These are phyloP conservation scores for Mortierella sp. DNA, from an alignment of 371 early-diverging fungal species.

Conservation along the genomic window DNA sequence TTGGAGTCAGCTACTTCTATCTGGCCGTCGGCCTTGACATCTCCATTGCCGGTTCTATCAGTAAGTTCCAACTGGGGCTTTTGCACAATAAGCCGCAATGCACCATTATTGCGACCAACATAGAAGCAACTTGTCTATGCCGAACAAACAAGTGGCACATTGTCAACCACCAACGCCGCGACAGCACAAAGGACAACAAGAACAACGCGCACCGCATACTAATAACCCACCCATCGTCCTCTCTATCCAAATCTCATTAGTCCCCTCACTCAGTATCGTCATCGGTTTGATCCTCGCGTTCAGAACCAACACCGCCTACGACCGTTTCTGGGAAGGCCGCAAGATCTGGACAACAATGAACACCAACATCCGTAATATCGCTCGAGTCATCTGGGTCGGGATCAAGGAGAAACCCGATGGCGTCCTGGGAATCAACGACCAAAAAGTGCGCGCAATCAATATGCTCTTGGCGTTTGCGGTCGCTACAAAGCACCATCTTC, in stretches of 20 bases:
- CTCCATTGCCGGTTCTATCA: conserved; percentile 39
- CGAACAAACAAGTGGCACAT: not conserved
- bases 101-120: not conserved
- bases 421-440: conserved; percentile 62
- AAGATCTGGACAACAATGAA: conserved; percentile 73
- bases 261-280: conserved; percentile 72
- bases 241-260: conserved; percentile 19
- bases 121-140: not conserved
- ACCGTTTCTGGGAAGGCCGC: conserved; percentile 83
- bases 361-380: conserved; percentile 70
- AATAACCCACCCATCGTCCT: not conserved
- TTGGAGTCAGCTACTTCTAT: conserved; percentile 48
- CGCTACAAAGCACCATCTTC: conserved; percentile 79
- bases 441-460: conserved; percentile 81
- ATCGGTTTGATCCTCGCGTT: conserved; percentile 81
- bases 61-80: conserved; percentile 9
- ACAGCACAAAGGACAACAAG: no score
- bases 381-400: conserved; percentile 76
- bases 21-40: conserved; percentile 32
- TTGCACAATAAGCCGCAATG: not conserved
- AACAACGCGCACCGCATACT: not conserved
- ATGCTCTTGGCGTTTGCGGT: conserved; percentile 78
- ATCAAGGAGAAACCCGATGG: conserved; percentile 63
- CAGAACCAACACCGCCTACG: conserved; percentile 85
- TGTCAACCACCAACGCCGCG: no score